These are phyloP conservation scores for Xerocomellus chrysenteron DNA, from an alignment of 768 basidiomycete species.

Conservation along the genomic window DNA sequence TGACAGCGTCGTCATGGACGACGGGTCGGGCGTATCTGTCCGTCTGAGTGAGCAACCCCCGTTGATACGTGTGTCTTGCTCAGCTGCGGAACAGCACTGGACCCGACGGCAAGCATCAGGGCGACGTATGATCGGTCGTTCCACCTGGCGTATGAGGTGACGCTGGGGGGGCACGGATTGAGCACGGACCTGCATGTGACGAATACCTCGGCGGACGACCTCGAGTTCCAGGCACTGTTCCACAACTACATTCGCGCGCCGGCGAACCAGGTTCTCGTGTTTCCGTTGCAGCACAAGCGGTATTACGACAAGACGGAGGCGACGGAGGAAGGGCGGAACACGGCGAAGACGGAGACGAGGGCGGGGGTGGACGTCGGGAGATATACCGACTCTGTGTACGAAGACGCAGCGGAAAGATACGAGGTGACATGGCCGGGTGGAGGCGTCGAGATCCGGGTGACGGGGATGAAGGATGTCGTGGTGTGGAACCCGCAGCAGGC, in stretches of 20 bases:
- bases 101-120: conserved; percentile 57
- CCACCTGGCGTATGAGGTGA: conserved; percentile 77
- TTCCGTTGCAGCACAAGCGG: conserved; percentile 57
- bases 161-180: conserved; percentile 69
- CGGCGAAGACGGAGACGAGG: conserved; percentile 57
- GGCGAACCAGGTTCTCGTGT: conserved; percentile 55
- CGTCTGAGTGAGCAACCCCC: conserved; percentile 58
- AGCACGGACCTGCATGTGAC: conserved; percentile 78
- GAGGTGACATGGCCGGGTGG: conserved; percentile 60
- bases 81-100: conserved; percentile 47
- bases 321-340: conserved; percentile 46
- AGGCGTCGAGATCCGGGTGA: conserved; percentile 50
- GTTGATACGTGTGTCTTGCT: background rate
- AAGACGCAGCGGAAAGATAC: conserved; percentile 56
- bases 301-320: conserved; percentile 84
- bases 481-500: conserved; percentile 89
- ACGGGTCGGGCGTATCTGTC: conserved; percentile 70
- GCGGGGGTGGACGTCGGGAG: conserved; percentile 62
- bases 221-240: conserved; percentile 91
- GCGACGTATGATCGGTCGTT: conserved; percentile 64
- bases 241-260: conserved; percentile 86
- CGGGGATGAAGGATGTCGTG: conserved; percentile 76
- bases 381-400: conserved; percentile 78
- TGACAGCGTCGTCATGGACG: conserved; percentile 61
- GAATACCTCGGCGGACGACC: conserved; percentile 47